Evolutionary conservation across 768 basidiomycete species (phyloP), one percentile per base, ranked within the genome.

Genomic region (Infundibulicybe gibba): DNA sequence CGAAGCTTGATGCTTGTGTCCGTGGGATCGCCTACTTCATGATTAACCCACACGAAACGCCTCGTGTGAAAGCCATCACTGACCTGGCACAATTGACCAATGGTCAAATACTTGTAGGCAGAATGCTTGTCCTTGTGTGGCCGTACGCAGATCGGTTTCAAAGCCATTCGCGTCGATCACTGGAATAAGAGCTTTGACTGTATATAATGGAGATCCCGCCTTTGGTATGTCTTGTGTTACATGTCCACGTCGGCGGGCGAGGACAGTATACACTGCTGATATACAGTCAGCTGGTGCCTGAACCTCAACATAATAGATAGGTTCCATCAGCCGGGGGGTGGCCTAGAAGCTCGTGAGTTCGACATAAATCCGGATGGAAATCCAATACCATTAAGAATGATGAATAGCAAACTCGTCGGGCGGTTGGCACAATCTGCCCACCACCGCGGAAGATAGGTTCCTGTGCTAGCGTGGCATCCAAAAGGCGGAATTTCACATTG

Each of bases 91-190:
- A 59, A 95, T 90, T 13, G 89, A 87, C 97, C 97, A 99, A 59
- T 99, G 97, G 65, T 98, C 95, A 66, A 98, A 99, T 52, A 91
- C 83, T 65, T 97, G 94, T 58, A 93, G 72, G 60, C 94, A 97
- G 73, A 97, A 98, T n/a, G 97, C 97, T 66, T 98, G 97, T 20
- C 97, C 97, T 67, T 97, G 93, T 19, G 97, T 99, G 40, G 97
- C 93, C 41, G 94, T 98, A 58, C 97, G 75, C 62, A 99, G 69
- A 70, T 99, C 97, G 3, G 94, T 97, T 73, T 99, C 97, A 65
- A 99, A 99, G 0, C 97, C 97, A 59, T 97, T 97, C 39, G 97
- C 91, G 61, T 99, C 97, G 52, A 99, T 92, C 40, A 98, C 95
- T 2, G 97, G 97, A 50, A 99, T 98, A 41, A 97, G 76, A 1